These are phyloP conservation scores for Tetrapisispora namnaoensis DNA, from an alignment of 805 yeast species.

Conservation along the genomic window DNA sequence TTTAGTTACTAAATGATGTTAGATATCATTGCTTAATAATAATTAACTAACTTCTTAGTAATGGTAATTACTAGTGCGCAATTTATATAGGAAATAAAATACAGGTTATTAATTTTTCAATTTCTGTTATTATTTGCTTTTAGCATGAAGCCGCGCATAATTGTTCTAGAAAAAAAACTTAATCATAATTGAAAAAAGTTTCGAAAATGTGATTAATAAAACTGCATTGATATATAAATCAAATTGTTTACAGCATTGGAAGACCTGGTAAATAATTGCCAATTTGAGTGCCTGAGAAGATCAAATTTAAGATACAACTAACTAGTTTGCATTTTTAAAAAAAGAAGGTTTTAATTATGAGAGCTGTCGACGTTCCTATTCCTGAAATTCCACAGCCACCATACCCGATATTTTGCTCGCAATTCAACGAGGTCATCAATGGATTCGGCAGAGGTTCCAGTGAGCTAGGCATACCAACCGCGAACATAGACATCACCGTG, in stretches of 20 bases:
- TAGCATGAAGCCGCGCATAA: background rate
- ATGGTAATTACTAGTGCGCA: too few relatives aligned
- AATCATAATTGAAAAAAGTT: too few relatives aligned
- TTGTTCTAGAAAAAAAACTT: background rate
- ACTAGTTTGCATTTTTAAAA: too few relatives aligned
- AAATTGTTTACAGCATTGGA: background rate
- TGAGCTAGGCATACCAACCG: slow-evolving; percentile 92
- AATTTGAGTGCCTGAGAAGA: too few relatives aligned
- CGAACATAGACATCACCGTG: slow-evolving; percentile 61
- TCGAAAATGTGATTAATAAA: background rate
- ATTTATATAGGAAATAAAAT: too few relatives aligned
- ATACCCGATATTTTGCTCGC: slow-evolving; percentile 38
- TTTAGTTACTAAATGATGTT: too few relatives aligned
- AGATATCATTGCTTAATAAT: too few relatives aligned
- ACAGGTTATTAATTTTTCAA: background rate
- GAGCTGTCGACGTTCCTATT: slow-evolving; percentile 18
- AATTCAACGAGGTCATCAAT: slow-evolving; percentile 43
- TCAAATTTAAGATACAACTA: too few relatives aligned
- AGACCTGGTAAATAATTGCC: too few relatives aligned
- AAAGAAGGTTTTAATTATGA: background rate
- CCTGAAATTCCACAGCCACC: slow-evolving; percentile 37
- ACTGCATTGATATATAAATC: too few relatives aligned
- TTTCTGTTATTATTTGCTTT: background rate
- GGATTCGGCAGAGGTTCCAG: slow-evolving; percentile 96
- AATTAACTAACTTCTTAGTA: too few relatives aligned